A percentile compares a stretch with the other conserved stretches of the same genome.
These are phyloP conservation scores for Fusarium ramigenum DNA, from an alignment of 2,329 filamentous ascomycete genomes.

Conservation along the genomic window DNA sequence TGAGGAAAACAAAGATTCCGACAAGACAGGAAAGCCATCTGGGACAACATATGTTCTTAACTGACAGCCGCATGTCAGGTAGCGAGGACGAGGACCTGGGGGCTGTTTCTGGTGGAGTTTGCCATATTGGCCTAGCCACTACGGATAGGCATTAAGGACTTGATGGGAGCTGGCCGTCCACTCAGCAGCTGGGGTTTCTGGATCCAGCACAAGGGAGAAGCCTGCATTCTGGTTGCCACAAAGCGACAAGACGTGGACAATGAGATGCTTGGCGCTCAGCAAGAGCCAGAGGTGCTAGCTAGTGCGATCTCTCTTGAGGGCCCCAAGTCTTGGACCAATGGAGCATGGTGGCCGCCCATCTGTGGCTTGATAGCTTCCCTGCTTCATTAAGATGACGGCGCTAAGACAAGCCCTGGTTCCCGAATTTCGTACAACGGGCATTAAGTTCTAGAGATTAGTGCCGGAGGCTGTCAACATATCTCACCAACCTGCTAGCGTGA, in stretches of 20 bases:
- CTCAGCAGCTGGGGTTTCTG: constrained; percentile 17
- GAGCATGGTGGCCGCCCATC: constrained; percentile 16
- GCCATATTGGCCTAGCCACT: constrained; percentile 12
- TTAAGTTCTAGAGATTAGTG: constrained; percentile 13
- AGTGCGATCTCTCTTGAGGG: constrained; percentile 16
- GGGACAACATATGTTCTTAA: constrained; percentile 36
- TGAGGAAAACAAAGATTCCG: constrained; percentile 9
- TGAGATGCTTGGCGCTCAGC: constrained; percentile 21
- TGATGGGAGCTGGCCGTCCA: constrained; percentile 7
- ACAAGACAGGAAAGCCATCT: background rate
- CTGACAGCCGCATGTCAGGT: constrained; percentile 10
- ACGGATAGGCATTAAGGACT: constrained; percentile 3
- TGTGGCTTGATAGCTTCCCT: constrained; percentile 18
- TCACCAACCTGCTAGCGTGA: constrained; percentile 16
- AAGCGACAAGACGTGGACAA: constrained; percentile 14
- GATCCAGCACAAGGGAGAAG: constrained; percentile 25
- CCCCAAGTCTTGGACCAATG: constrained; percentile 15
- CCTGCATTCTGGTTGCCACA: constrained; percentile 20
- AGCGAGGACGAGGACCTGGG: background rate
- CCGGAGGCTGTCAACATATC: constrained; percentile 27
- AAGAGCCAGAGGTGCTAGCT: constrained; percentile 1
- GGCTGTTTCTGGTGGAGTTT: constrained; percentile 31
- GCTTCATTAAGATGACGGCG: constrained; percentile 9
- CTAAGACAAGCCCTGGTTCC: constrained; percentile 29
- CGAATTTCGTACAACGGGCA: constrained; percentile 25